Evolutionary conservation across 2,329 filamentous ascomycete species (phyloP).

Genomic region (Exserohilum rostratum): DNA sequence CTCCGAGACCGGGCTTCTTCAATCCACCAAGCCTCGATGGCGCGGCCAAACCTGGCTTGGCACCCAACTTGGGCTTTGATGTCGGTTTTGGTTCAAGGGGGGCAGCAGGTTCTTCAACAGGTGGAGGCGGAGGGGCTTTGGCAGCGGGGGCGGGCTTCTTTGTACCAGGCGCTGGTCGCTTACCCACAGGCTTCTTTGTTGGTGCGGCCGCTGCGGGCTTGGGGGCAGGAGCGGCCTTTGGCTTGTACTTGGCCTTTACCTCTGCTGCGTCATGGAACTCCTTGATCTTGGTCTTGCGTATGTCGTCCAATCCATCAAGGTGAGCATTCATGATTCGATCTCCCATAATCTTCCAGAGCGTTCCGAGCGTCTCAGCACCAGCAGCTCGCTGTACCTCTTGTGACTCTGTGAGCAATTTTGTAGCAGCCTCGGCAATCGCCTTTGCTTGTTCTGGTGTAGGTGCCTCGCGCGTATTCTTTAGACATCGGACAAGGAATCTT

Average conservation of each 20-base stretch:
- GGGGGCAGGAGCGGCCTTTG: conserved; percentile 72
- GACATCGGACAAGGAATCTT: conserved; percentile 87
- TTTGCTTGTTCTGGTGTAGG: conserved; percentile 84
- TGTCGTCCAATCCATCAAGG: conserved; percentile 90
- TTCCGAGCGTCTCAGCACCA: conserved; percentile 90
- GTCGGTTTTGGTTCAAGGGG: conserved; percentile 66
- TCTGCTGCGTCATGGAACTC: conserved; percentile 84
- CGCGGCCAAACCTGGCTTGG: conserved; percentile 47
- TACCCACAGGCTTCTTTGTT: conserved; percentile 53
- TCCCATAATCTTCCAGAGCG: conserved; percentile 97
- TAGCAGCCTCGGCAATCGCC: conserved; percentile 83
- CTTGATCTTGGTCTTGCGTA: conserved; percentile 93
- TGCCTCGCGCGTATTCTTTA: conserved; percentile 81
- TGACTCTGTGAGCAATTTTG: conserved; percentile 88
- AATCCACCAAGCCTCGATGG: conserved; percentile 49
- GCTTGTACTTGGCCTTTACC: conserved; percentile 89
- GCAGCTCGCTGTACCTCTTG: conserved; percentile 84
- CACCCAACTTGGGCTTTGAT: conserved; percentile 55
- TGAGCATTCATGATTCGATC: conserved; percentile 94
- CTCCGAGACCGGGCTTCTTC: conserved; percentile 50
- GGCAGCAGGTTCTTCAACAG: conserved; percentile 56
- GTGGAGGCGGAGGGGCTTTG: conserved; percentile 46
- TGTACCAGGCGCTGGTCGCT: conserved; percentile 58
- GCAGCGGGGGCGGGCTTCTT: conserved; percentile 58
- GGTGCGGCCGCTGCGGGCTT: conserved; percentile 59